Base-by-base conservation (phyloP, 164 flowering plant genomes). In the Cinnamomum micranthum region DNA sequence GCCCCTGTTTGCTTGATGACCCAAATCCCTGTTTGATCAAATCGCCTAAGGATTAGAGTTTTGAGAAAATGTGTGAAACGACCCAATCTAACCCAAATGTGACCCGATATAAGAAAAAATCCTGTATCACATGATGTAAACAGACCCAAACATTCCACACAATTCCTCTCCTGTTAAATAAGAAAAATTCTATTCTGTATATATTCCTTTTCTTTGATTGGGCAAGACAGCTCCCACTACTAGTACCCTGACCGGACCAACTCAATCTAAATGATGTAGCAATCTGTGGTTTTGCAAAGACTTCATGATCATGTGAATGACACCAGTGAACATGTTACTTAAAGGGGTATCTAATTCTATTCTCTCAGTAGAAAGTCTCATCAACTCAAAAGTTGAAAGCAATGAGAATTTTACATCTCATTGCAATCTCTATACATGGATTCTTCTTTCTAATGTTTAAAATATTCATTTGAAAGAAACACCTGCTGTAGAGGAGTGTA, bases 231-330 rank as follows among this genome's bases (percentile, higher is more conserved):
- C 3, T 12, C 50, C 17, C 50, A 10, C 50, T 28, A 28, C 33
- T 31, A 28, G 70, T 14, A 28, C 51, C 7, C 50, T 68, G n/a
- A 68, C 23, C 35, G 12, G 22, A 41, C 47, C 70, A 33, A 35
- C 25, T 28, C 47, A 68, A 68, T 68, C 70, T 33, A 68, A 35
- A 10, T 68, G 50, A 68, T 68, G 50, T 33, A 28, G 47, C 70
- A 68, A 33, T 17, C 22, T 28, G 50, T 68, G 70, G 70, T 35
- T 35, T 33, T 68, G 33, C 50, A 68, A 28, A 33, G 41, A 31
- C 70, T 10, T 10, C 70, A 68, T 33, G 13, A 68, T 17, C 10
- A 9, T 23, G 33, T 65, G 14, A 24, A 65, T 68, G 47, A 68
- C 70, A 31, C 31, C 31, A 68, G 19, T 68, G 20, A 6, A 19